A percentile compares a stretch with the other conserved stretches of the same genome.
phyloP scores from a whole-genome alignment of 768 basidiomycete genomes.

The Termitomyces sp. region DNA sequence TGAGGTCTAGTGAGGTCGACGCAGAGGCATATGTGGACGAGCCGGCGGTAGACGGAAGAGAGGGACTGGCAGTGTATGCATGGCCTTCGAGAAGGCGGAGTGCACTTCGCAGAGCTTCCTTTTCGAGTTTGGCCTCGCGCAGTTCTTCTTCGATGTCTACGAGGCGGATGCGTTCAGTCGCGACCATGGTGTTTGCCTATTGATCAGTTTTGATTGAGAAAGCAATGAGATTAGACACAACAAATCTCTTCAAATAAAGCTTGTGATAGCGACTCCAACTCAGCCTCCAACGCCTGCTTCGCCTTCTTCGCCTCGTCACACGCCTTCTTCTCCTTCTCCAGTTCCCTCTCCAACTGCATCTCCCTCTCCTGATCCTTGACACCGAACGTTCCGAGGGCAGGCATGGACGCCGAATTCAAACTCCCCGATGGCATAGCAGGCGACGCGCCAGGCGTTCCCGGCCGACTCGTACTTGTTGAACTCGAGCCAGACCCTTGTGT shows the following conservation, averaged over 20 bases:
- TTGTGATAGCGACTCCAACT: conserved; percentile 75
- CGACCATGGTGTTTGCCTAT: conserved; percentile 88
- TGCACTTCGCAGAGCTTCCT: conserved; percentile 62
- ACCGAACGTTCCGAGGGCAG: conserved; percentile 24
- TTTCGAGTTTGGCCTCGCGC: conserved; percentile 51
- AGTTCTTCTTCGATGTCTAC: conserved; percentile 75
- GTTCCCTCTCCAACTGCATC: conserved; percentile 36
- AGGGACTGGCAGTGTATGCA: conserved; percentile 25
- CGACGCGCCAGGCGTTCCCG: conserved; percentile 20
- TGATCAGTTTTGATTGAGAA: neutral
- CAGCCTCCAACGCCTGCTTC: conserved; percentile 65
- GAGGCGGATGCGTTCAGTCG: conserved; percentile 64
- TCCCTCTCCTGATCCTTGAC: conserved; percentile 21
- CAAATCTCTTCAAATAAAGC: conserved; percentile 83
- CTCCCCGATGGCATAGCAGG: conserved; percentile 13
- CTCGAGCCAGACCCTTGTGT: conserved; percentile 22
- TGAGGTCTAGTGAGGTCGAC: neutral
- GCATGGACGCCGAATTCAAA: conserved; percentile 37
- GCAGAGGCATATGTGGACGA: neutral
- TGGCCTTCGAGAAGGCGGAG: conserved; percentile 65
- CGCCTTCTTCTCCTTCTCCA: conserved; percentile 41
- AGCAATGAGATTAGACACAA: neutral
- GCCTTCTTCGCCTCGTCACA: conserved; percentile 45
- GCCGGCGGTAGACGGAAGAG: neutral
- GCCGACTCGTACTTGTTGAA: conserved; percentile 20